Evolutionary conservation across 2,329 filamentous ascomycete genomes (phyloP).

Genomic region (Herpotrichia juniperi): DNA sequence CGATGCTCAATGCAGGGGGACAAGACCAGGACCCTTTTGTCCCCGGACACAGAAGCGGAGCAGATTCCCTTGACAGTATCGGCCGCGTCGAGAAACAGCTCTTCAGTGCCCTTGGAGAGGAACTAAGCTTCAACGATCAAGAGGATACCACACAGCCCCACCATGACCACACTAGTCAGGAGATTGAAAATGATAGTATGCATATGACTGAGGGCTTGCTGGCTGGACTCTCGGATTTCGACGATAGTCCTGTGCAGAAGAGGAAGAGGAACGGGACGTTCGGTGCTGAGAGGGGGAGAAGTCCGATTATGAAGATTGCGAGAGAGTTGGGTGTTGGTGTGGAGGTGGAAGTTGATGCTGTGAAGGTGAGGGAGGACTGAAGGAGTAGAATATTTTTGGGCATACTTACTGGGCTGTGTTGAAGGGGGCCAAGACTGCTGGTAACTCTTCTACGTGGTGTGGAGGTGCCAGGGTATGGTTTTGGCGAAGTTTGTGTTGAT

Average conservation of each 20-base stretch:
- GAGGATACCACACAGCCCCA: not conserved
- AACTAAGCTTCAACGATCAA: slow-evolving; percentile 26
- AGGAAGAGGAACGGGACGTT: slow-evolving; percentile 35
- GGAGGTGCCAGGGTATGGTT: too few species aligned
- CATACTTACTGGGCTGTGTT: too few species aligned
- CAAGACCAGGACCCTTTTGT: slow-evolving; percentile 14
- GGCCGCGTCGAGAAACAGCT: slow-evolving; percentile 36
- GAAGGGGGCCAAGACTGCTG: too few species aligned
- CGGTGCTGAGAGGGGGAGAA: slow-evolving; percentile 22
- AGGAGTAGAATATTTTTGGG: not conserved
- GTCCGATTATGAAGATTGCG: slow-evolving; percentile 29
- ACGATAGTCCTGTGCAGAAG: slow-evolving; percentile 25
- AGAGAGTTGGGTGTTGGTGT: slow-evolving; percentile 4
- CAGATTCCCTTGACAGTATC: slow-evolving; percentile 38
- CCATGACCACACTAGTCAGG: too few species aligned
- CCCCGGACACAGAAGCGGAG: slow-evolving; percentile 27
- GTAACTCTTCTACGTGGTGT: too few species aligned
- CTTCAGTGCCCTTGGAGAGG: slow-evolving; percentile 39
- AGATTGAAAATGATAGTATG: slow-evolving; percentile 21
- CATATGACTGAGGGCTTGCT: slow-evolving; percentile 6
- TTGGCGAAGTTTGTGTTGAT: too few species aligned
- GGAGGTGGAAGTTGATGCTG: not conserved
- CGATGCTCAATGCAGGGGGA: too few species aligned
- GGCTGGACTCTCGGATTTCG: not conserved
- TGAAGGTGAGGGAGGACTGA: not conserved